Percentiles rank a stretch among this genome's conserved stretches.
Evolutionary conservation across 2,329 filamentous ascomycete species (phyloP).

Genomic region (Thermothelomyces thermophilus): DNA sequence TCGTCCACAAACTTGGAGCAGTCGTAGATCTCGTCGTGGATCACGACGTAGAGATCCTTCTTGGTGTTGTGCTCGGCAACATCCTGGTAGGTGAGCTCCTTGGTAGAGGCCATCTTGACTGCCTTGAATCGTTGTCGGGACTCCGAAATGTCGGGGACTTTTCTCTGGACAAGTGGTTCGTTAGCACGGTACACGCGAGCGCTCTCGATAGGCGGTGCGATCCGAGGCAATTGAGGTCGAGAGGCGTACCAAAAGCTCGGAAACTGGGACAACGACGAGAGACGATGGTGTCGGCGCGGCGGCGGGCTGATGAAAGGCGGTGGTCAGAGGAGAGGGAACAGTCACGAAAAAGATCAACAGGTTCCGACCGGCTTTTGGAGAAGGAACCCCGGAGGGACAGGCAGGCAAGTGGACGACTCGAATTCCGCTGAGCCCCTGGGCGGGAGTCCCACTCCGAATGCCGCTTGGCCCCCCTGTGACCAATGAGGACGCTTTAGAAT

Average conservation of each 20-base stretch:
- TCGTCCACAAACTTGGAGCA: constrained; percentile 85
- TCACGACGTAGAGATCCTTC: constrained; percentile 86
- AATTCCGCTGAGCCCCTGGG: constrained; percentile 13
- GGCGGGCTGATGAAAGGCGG: constrained; percentile 6
- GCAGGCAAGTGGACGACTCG: constrained; percentile 10
- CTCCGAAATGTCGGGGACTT: constrained; percentile 10
- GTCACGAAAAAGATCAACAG: constrained; percentile 12
- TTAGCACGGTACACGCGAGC: constrained; percentile 14
- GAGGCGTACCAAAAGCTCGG: constrained; percentile 12
- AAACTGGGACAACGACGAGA: constrained; percentile 13
- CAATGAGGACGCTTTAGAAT: constrained; percentile 19
- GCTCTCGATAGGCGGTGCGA: background rate
- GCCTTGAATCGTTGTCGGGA: constrained; percentile 12
- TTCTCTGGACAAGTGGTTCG: constrained; percentile 19
- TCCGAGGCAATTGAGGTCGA: constrained; percentile 6
- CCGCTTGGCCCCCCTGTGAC: constrained; percentile 1
- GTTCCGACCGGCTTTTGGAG: constrained; percentile 11
- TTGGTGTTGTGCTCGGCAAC: constrained; percentile 82
- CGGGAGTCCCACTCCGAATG: constrained; percentile 6
- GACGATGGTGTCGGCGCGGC: constrained; percentile 3
- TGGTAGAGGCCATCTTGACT: constrained; percentile 34
- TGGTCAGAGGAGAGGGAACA: constrained; percentile 7
- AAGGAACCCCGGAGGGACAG: constrained; percentile 14
- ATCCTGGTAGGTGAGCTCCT: constrained; percentile 69
- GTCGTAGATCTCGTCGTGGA: constrained; percentile 98